Evolutionary conservation across 1,284 basidiomycete species (phyloP), one percentile per base, ranked within the genome.

Genomic region (Rhodofomes roseus): DNA sequence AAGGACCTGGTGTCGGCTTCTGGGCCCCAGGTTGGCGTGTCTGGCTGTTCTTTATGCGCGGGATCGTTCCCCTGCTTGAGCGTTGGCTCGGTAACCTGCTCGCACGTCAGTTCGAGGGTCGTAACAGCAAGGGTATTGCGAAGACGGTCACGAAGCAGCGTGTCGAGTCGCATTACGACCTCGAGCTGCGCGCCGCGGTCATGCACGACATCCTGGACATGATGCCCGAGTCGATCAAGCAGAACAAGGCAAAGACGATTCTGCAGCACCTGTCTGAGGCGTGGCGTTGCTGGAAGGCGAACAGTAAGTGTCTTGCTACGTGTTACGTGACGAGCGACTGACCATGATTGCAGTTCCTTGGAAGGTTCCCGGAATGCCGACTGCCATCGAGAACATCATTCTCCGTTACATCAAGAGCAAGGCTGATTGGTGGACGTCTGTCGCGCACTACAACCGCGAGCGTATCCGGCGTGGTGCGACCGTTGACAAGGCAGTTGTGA

Each of bases 1-100:
- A 99, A 76, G 97, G 97, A 66, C 97, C 97, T 56, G 97, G 97
- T 73, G 95, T 95, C 68, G 97, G 97, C 62, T 99, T 99, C 83
- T 99, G 97, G 97, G 95, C 96, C 56, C 97, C 97, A 20, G 97
- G 96, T 36, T 99, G 97, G 97, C 86, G 97, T 56, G 97, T 99
- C 7, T 99, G 97, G 97, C 80, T 99, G 63, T 99, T 99, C 82
- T 99, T 99, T 83, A 93, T 99, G 89, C 89, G 97, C 56, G 97
- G 97, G 62, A 98, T 99, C 68, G 95, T 98, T 0, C 97, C 97
- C 14, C 83, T 99, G 7, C 86, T 99, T 12, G 96, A 99, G 74
- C 36, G n/a, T 43, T 86, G 84, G 94, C 86, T 99, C 46, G 96
- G 97, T 37, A 99, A 99, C 74, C 77, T 99, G 68, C 88, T 99